These are phyloP conservation scores for Quercus bicolor DNA, from an alignment of 306 rosid species.

Conservation along the genomic window DNA sequence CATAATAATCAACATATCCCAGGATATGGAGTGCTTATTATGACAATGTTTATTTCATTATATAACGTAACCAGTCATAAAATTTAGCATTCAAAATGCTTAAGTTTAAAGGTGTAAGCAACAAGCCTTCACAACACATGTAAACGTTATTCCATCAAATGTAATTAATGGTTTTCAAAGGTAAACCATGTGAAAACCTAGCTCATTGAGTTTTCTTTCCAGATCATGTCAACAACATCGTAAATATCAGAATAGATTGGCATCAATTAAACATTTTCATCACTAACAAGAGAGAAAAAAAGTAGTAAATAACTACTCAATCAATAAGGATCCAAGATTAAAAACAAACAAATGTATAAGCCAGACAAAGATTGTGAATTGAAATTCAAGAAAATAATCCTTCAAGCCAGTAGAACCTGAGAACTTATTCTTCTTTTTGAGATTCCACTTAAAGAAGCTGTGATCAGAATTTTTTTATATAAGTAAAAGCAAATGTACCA, in stretches of 20 bases:
- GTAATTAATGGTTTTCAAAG: not conserved
- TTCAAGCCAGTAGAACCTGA: not conserved
- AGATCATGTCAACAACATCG: not conserved
- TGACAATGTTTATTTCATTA: not conserved
- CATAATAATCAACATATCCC: not conserved
- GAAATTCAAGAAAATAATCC: not conserved
- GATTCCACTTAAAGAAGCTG: not conserved
- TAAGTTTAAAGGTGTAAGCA: not conserved
- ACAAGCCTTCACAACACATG: not conserved
- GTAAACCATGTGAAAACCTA: not conserved
- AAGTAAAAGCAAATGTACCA: not conserved
- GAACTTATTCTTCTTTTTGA: not conserved
- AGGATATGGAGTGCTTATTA: not conserved
- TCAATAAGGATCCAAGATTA: not conserved
- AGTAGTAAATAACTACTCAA: not conserved
- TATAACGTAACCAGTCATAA: not conserved
- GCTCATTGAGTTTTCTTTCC: not conserved
- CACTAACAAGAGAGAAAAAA: not conserved
- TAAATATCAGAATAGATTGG: not conserved
- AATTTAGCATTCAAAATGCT: not conserved
- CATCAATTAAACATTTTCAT: not conserved
- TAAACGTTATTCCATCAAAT: not conserved
- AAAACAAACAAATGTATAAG: not conserved
- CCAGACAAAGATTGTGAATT: not conserved
- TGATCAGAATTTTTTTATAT: not conserved